Percentiles rank a stretch among this genome's conserved stretches.
These are phyloP conservation scores for Dothistroma septosporum DNA, from an alignment of 2,329 filamentous ascomycete species.

Conservation along the genomic window DNA sequence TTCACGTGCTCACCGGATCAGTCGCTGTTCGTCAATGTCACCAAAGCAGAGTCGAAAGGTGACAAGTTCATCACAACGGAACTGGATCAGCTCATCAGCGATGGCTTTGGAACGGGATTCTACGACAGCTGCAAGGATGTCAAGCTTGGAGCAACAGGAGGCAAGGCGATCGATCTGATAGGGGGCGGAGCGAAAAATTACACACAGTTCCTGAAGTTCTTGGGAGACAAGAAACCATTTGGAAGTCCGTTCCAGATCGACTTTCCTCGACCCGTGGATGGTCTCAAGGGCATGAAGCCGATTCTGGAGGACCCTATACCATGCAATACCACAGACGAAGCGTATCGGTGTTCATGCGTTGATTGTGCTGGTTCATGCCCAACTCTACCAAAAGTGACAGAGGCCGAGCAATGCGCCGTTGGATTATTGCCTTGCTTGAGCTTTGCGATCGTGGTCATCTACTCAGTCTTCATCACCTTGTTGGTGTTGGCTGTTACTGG, in stretches of 20 bases:
- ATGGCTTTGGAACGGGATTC: slow-evolving; percentile 80
- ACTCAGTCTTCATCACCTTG: slow-evolving; percentile 68
- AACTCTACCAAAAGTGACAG: slow-evolving; percentile 69
- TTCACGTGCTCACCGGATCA: slow-evolving; percentile 98
- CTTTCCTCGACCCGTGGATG: slow-evolving; percentile 61
- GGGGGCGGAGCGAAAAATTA: slow-evolving; percentile 93
- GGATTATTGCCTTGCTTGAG: slow-evolving; percentile 88
- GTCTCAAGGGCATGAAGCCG: slow-evolving; percentile 66
- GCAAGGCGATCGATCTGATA: slow-evolving; percentile 91
- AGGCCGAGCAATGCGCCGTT: slow-evolving; percentile 70
- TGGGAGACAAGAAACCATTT: slow-evolving; percentile 84
- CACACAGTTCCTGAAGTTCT: slow-evolving; percentile 78
- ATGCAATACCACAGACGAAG: slow-evolving; percentile 84
- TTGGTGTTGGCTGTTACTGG: slow-evolving; percentile 65
- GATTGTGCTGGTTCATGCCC: slow-evolving; percentile 88
- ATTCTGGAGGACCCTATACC: slow-evolving; percentile 70
- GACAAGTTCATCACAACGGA: slow-evolving; percentile 72
- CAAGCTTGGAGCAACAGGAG: slow-evolving; percentile 92
- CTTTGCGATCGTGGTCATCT: slow-evolving; percentile 84
- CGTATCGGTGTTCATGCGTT: slow-evolving; percentile 86
- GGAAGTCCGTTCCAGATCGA: slow-evolving; percentile 99
- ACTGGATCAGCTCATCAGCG: slow-evolving; percentile 81
- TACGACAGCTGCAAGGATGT: slow-evolving; percentile 98
- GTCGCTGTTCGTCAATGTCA: slow-evolving; percentile 91
- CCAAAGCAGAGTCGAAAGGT: slow-evolving; percentile 60